A percentile compares a stretch with the other conserved stretches of the same genome.
These are phyloP conservation scores for Penicillium salamii DNA, from an alignment of 495 filamentous ascomycete species.

Conservation along the genomic window DNA sequence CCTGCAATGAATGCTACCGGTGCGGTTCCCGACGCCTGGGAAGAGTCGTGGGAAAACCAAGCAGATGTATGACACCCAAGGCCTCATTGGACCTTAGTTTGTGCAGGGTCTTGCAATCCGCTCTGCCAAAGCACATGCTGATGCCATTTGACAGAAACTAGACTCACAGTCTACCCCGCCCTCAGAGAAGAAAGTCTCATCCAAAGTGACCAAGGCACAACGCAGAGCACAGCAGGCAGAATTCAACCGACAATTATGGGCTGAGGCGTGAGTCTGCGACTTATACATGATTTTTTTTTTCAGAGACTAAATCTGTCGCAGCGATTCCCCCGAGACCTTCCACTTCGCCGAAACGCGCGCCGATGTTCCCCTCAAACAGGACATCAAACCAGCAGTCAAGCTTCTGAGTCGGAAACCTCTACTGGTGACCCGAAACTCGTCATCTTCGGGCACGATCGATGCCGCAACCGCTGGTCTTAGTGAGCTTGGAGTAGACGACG, in stretches of 20 bases:
- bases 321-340: constrained; percentile 60
- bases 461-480: constrained; percentile 57
- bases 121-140: constrained; percentile 9
- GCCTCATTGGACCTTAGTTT: background rate
- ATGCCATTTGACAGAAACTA: constrained; percentile 33
- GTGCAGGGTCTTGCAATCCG: background rate
- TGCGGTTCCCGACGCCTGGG: constrained; percentile 76
- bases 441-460: constrained; percentile 27
- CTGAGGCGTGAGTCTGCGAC: constrained; percentile 66
- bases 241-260: constrained; percentile 80
- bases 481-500: constrained; percentile 54
- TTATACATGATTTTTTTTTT: background rate
- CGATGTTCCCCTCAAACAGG: constrained; percentile 66
- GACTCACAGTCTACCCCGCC: constrained; percentile 33
- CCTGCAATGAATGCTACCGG: constrained; percentile 51
- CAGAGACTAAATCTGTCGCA: constrained; percentile 16
- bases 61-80: constrained; percentile 57
- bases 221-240: constrained; percentile 76
- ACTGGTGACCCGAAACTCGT: constrained; percentile 34
- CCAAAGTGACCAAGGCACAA: constrained; percentile 68
- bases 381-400: constrained; percentile 81
- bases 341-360: constrained; percentile 69
- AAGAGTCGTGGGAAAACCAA: constrained; percentile 81
- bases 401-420: constrained; percentile 79
- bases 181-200: constrained; percentile 45